Conservation (phyloP, 441 rosid genomes). For the Biscutella auriculata region DNA sequence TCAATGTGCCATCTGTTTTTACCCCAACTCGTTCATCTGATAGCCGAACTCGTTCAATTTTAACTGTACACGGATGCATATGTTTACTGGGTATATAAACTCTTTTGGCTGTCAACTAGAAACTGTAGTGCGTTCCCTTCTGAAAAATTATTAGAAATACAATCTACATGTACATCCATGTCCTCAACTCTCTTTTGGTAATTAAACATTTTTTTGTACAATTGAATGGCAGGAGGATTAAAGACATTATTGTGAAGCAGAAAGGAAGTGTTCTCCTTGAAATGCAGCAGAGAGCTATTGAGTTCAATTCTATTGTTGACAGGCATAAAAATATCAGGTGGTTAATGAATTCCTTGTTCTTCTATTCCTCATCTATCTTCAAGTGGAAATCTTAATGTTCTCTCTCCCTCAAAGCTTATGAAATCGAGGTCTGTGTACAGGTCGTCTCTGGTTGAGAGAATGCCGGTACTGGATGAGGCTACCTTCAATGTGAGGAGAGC, state of each 20-base stretch:
- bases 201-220: not conserved
- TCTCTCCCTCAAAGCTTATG: constrained; percentile 1
- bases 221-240: constrained; percentile 55
- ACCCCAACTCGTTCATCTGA: constrained; percentile 4
- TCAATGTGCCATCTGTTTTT: not conserved
- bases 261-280: constrained; percentile 91
- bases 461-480: constrained; percentile 97
- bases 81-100: not conserved
- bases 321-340: constrained; percentile 86
- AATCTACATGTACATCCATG: not conserved
- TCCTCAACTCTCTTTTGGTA: not conserved
- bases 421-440: constrained; percentile 35
- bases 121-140: not conserved
- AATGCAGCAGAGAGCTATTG: constrained; percentile 96
- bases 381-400: not conserved
- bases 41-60: not conserved
- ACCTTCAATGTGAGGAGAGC: constrained; percentile 82
- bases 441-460: constrained; percentile 87
- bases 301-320: constrained; percentile 79
- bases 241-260: constrained; percentile 50
- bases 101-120: not conserved
- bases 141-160: not conserved
- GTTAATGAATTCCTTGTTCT: not conserved
- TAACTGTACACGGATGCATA: not conserved
- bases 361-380: constrained; percentile 10